Conservation (phyloP, 805 yeast species). For the Saturnispora halmiae region DNA sequence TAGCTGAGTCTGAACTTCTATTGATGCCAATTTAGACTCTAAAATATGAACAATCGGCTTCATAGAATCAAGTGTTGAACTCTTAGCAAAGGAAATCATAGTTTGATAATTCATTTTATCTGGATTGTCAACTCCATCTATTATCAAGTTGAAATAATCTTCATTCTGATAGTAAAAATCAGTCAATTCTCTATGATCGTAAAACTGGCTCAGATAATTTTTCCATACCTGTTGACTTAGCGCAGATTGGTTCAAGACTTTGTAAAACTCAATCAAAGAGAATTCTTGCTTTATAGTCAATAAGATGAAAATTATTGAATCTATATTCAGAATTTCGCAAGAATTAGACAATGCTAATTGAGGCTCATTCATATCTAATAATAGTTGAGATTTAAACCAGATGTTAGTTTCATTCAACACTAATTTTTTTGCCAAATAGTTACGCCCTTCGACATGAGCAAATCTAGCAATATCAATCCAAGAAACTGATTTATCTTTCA, state of each 20-base stretch:
- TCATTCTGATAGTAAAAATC: conserved; percentile 63
- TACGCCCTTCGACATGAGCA: conserved; percentile 78
- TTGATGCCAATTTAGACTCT: conserved; percentile 21
- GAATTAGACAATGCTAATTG: conserved; percentile 62
- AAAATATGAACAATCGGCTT: conserved; percentile 30
- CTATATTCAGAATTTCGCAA: conserved; percentile 50
- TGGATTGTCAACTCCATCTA: conserved; percentile 25
- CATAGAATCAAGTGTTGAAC: conserved; percentile 26
- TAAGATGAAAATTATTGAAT: conserved; percentile 50
- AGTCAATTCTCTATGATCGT: conserved; percentile 30
- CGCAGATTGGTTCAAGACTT: conserved; percentile 39
- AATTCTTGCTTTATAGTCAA: conserved; percentile 45
- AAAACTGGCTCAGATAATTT: background rate
- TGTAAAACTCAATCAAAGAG: conserved; percentile 60
- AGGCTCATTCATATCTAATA: conserved; percentile 54
- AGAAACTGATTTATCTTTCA: conserved; percentile 36
- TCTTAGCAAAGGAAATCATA: conserved; percentile 28
- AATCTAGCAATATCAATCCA: conserved; percentile 50
- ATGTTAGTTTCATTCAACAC: conserved; percentile 60
- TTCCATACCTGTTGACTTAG: conserved; percentile 1
- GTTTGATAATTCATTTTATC: conserved; percentile 24
- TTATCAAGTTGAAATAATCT: conserved; percentile 31
- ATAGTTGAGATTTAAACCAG: conserved; percentile 49
- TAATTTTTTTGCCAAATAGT: conserved; percentile 55
- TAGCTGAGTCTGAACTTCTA: conserved; percentile 37